These are phyloP conservation scores for Mycena sp. DNA, from an alignment of 1,284 basidiomycete species.

Conservation along the genomic window DNA sequence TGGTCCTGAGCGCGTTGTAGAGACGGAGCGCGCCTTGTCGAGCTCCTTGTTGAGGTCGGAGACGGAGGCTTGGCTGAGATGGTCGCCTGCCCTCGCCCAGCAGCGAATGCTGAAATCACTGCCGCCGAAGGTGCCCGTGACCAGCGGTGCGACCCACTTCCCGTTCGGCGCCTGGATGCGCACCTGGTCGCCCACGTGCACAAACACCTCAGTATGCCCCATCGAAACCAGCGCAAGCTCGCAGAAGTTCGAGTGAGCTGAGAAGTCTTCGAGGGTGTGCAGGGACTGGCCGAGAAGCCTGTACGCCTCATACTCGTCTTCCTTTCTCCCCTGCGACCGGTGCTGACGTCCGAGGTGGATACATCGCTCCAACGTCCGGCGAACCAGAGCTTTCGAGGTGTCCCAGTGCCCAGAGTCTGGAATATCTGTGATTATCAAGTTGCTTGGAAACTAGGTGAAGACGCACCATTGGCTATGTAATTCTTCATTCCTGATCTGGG, in stretches of 20 bases:
- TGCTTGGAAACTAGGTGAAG: neutral
- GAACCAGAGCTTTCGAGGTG: constrained; percentile 86
- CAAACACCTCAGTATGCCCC: constrained; percentile 83
- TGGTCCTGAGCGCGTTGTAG: constrained; percentile 52
- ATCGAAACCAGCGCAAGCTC: constrained; percentile 81
- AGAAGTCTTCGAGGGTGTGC: constrained; percentile 78
- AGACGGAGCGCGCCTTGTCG: constrained; percentile 69
- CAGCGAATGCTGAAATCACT: constrained; percentile 83
- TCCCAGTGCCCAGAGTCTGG: constrained; percentile 84
- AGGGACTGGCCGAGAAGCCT: constrained; percentile 79
- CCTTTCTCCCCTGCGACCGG: constrained; percentile 64
- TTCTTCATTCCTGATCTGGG: constrained; percentile 94
- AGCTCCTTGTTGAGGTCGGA: constrained; percentile 88
- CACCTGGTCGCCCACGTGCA: constrained; percentile 89
- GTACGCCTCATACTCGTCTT: constrained; percentile 87
- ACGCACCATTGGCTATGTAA: constrained; percentile 87
- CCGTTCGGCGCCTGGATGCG: constrained; percentile 84
- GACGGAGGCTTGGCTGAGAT: constrained; percentile 85
- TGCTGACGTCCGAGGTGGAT: constrained; percentile 73
- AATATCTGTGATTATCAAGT: neutral
- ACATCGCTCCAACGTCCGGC: constrained; percentile 80
- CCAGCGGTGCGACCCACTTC: constrained; percentile 80
- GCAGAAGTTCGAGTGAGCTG: constrained; percentile 92
- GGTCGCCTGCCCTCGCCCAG: constrained; percentile 80
- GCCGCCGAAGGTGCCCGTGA: too few relatives aligned